phyloP scores from a whole-genome alignment of 139 green algal species.

The Chlorella sp. region DNA sequence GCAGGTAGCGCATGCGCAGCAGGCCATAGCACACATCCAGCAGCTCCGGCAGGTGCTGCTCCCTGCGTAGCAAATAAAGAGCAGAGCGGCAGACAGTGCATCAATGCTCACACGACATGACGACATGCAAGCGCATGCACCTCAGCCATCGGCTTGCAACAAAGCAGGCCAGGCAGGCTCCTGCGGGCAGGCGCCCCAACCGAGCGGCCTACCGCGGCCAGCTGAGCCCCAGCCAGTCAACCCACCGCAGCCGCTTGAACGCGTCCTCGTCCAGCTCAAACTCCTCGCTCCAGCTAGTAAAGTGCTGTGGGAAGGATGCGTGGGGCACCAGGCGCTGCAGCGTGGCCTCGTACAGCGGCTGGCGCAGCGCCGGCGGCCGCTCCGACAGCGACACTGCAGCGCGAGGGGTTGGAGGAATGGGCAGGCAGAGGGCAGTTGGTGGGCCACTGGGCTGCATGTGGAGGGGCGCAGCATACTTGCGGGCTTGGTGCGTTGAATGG shows the following conservation, averaged over 20 bases:
- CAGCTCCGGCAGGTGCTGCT: conserved; percentile 56
- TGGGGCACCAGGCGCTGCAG: conserved; percentile 49
- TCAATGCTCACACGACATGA: too few relatives aligned
- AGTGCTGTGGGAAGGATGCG: conserved; percentile 54
- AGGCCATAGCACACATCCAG: conserved; percentile 53
- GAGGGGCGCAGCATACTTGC: background rate
- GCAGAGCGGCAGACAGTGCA: too few relatives aligned
- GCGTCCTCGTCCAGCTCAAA: conserved; percentile 68
- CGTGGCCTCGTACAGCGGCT: conserved; percentile 51
- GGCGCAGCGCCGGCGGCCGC: conserved; percentile 50
- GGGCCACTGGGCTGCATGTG: background rate
- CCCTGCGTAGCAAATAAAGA: conserved; percentile 4
- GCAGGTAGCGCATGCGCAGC: conserved; percentile 54
- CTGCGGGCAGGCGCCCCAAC: too few relatives aligned
- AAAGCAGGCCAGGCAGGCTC: too few relatives aligned
- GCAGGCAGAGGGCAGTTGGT: too few relatives aligned
- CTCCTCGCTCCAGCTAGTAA: conserved; percentile 55
- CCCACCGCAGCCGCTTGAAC: conserved; percentile 55
- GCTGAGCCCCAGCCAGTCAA: background rate
- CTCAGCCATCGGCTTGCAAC: too few relatives aligned
- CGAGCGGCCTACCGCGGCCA: too few relatives aligned
- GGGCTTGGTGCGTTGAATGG: too few relatives aligned
- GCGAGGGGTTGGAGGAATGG: background rate
- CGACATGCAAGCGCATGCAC: too few relatives aligned
- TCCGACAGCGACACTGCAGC: conserved; percentile 47